phyloP scores from a whole-genome alignment of 2,329 filamentous ascomycete species.

The Didymella glomerata region DNA sequence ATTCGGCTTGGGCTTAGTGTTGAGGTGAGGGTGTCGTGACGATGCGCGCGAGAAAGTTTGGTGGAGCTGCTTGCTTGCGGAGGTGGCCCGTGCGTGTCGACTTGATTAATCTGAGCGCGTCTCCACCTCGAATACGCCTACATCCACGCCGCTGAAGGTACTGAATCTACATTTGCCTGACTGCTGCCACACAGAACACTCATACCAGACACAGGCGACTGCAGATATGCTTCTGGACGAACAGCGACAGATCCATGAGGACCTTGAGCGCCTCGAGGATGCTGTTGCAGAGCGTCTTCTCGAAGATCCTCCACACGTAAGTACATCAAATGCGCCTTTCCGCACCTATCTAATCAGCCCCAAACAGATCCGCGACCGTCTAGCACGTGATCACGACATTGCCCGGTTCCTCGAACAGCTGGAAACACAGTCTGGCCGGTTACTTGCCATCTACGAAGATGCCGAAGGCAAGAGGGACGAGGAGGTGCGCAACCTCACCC shows the following conservation, averaged over 20 bases:
- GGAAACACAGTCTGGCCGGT: constrained; percentile 80
- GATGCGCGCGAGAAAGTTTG: constrained; percentile 40
- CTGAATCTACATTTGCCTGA: constrained; percentile 25
- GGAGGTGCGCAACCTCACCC: constrained; percentile 84
- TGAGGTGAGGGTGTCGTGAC: constrained; percentile 14
- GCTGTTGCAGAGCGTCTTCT: constrained; percentile 87
- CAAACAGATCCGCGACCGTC: constrained; percentile 81
- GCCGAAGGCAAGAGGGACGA: constrained; percentile 73
- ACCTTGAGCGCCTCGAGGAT: constrained; percentile 94
- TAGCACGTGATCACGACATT: constrained; percentile 92
- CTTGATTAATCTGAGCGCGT: constrained; percentile 30
- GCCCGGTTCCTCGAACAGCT: constrained; percentile 86
- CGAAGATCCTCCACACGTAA: constrained; percentile 87
- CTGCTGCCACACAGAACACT: constrained; percentile 26
- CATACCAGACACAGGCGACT: constrained; percentile 32
- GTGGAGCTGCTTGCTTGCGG: constrained; percentile 27
- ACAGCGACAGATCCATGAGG: constrained; percentile 92
- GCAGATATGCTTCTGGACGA: constrained; percentile 83
- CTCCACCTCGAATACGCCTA: constrained; percentile 26
- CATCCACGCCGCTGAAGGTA: constrained; percentile 35
- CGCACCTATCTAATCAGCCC: constrained; percentile 11
- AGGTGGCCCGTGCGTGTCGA: constrained; percentile 28
- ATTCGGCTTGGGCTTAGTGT: constrained; percentile 1
- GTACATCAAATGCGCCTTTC: constrained; percentile 43
- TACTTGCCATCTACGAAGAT: constrained; percentile 87